Evolutionary conservation across 2,329 filamentous ascomycete species (phyloP), one percentile per base, ranked within the genome.

Genomic region (Pseudogymnoascus sp.): DNA sequence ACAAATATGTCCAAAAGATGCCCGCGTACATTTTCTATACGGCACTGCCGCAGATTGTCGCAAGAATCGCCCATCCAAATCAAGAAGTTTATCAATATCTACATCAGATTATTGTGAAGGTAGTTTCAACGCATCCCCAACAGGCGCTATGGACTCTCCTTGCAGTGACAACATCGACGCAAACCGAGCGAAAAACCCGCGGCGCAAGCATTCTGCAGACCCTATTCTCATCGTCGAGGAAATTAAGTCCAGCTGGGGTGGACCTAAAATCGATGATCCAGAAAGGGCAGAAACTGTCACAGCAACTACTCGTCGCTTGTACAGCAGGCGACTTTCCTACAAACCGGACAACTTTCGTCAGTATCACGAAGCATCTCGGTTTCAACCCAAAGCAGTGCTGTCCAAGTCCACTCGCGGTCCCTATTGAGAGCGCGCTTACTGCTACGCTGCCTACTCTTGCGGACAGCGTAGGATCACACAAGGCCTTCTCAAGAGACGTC

Each of bases 71-170:
- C 53, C 95, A 99, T 76, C 86, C 88, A 0, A 90, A 96, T 73
- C 75, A 75, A 3, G 84, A 86, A 1, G 91, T 96, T 1, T 96
- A 91, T 75, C 85, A 88, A 64, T 79, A 90, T 8, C 78, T 99
- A 5, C 85, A 88, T 62, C 82, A 83, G 36, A 93, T 97, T 68
- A 92, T 99, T 63, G 78, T 88, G 65, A 93, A 90, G 72, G 91
- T 97, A n/a, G 88, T 96, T 7, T 82, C 86, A 43, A 81, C 86
- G n/a, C 90, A 97, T 74, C 93, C 95, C 0, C 91, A 90, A 65
- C 95, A 99, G 75, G 88, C 93, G 0, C 76, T 97, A 25, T 99
- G 95, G 96, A 90, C 88, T 70, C 78, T 99, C 37, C 84, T 97
- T 62, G 91, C 93, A 7, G 88, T 97, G 49, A 88, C 92, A 69